Base-by-base conservation (phyloP, 805 yeast species). In the Candida adriatica region DNA sequence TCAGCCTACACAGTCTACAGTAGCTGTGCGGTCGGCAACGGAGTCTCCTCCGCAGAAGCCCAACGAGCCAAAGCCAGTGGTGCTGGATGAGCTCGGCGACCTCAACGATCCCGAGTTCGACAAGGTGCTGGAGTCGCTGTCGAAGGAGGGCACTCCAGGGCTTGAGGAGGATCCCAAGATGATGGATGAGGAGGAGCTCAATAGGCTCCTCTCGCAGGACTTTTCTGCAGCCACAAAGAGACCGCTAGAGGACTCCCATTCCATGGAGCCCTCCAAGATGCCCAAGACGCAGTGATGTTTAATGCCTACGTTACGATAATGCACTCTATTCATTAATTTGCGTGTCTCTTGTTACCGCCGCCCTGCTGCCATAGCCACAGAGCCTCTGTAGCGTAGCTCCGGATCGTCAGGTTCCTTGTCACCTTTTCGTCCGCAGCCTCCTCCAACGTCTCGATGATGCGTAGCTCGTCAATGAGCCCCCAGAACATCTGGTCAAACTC, bases 341-440 rank as follows among this genome's bases (percentile, higher is more conserved):
- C 52, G 18, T 49, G 47, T 38, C 53, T 46, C 14, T 32, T 51
- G 16, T 59, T 64, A 18, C 67, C 67, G 17, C 68, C 68, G 26
- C 68, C 68, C 37, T 58, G 58, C 44, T 69, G 78, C 92, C 94
- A 85, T 32, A 88, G 58, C 95, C 95, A 88, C 21, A 88, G 64
- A 1, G 96, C 94, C 43, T 88, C 96, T 18, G 81, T 66, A 1
- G 96, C 94, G 53, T 86, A 84, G 43, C 73, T 82, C 45, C 83
- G 64, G 1, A 87, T 87, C 21, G 88, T 79, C 18, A 88, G 38
- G 53, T 82, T 84, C 13, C 58, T 62, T 0, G 85, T 79, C 31
- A 58, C 61, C 10, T 55, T 53, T 30, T 82, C 94, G 45, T 81
- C 80, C 1, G 86, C 70, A 18, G 83, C 78, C 29, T 76, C 79